Base-by-base conservation (phyloP, 2,329 filamentous ascomycete genomes). In the Microsporum ferrugineum region DNA sequence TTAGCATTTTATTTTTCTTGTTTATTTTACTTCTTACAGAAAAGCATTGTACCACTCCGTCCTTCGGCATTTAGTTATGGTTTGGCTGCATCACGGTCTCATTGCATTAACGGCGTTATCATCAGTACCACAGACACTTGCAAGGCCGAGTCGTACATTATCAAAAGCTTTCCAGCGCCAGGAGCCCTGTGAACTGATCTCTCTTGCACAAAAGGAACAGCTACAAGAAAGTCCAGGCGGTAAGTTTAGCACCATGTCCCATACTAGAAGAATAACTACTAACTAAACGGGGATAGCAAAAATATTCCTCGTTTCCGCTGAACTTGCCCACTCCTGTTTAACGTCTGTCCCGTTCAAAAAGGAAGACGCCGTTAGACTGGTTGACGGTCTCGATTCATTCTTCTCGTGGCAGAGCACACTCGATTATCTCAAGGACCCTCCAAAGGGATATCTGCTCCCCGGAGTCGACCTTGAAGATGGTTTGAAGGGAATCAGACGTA, bases 381-480 rank as follows among this genome's bases (percentile, higher is more conserved):
- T 69, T 17, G 65, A 68, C 49, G 63, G 66, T 17, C 62, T 69
- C 7, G 62, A 63, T 56, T 53, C 63, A 29, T 62, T 66, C 43
- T 68, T 65, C 64, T 60, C 64, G 51, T 67, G 63, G 63, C 66
- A 69, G 53, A 67, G 66, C 29, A 66, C 66, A 29, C 62, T 67
- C n/a, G 67, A 66, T 43, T 67, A 62, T 39, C 59, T 69, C 6
- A 65, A 64, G 36, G 70, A 79, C 58, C 82, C 82, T 2, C 82
- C 82, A 0, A 62, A 73, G 12, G 73, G 73, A 8, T 84, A 84
- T 68, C 72, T 73, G 60, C 76, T 81, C 58, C 76, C 80, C 0
- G 67, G 75, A 0, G 71, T 77, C 33, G 82, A 84, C 63, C 72
- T 83, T 10, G 66, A 79, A 31, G 76, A 66, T 5, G 74, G 71